phyloP scores from a whole-genome alignment of 2,329 filamentous ascomycete genomes.

The Fusarium heterosporum region DNA sequence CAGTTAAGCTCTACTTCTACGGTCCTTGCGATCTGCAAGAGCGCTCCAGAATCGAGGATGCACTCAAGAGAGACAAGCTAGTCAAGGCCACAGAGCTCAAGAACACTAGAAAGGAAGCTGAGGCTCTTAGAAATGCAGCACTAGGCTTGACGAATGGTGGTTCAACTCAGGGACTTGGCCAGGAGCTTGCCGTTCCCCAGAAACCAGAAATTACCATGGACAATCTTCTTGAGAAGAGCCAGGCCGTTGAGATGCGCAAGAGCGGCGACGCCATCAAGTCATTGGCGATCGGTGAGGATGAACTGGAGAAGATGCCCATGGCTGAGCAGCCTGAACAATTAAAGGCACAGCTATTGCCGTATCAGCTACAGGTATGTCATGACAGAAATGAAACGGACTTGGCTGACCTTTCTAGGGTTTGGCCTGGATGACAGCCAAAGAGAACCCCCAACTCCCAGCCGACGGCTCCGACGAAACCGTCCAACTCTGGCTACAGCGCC shows the following conservation, averaged over 20 bases:
- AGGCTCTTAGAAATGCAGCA: constrained; percentile 60
- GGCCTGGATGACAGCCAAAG: constrained; percentile 83
- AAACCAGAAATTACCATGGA: constrained; percentile 64
- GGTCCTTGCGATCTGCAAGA: constrained; percentile 69
- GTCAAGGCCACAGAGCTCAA: constrained; percentile 68
- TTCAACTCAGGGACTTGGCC: constrained; percentile 54
- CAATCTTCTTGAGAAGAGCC: constrained; percentile 73
- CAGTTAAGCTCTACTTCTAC: constrained; percentile 75
- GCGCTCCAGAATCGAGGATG: constrained; percentile 66
- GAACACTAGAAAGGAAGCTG: constrained; percentile 64
- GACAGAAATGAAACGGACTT: not conserved
- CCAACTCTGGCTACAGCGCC: constrained; percentile 79
- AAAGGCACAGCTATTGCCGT: constrained; percentile 77
- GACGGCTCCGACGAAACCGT: constrained; percentile 68
- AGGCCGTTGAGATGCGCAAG: constrained; percentile 74
- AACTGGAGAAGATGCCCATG: constrained; percentile 77
- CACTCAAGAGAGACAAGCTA: constrained; percentile 74
- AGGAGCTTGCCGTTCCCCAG: constrained; percentile 36
- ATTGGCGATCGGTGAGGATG: constrained; percentile 77
- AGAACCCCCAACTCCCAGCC: constrained; percentile 74
- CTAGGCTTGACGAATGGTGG: constrained; percentile 55
- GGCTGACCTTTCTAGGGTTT: constrained; percentile 67
- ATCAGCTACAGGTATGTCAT: constrained; percentile 72
- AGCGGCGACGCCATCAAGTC: constrained; percentile 74
- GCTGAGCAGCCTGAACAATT: constrained; percentile 75